Evolutionary conservation across 2,329 filamentous ascomycete genomes (phyloP).

Genomic region (Bisporella sp.): DNA sequence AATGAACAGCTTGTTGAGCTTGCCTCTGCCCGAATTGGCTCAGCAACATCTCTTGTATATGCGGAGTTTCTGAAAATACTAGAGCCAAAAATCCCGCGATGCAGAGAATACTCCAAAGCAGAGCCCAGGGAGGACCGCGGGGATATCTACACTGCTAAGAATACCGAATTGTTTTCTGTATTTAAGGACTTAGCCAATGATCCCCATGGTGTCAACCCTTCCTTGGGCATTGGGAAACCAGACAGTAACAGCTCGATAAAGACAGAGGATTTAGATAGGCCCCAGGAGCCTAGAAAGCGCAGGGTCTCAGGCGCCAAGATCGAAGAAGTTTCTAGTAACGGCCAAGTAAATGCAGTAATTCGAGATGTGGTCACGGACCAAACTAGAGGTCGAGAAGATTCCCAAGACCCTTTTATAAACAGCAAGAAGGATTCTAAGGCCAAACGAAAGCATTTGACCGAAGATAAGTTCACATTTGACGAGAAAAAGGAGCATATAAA

Average conservation of each 20-base stretch:
- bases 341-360: slow-evolving; percentile 4
- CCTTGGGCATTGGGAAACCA: slow-evolving; percentile 50
- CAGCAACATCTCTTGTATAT: slow-evolving; percentile 73
- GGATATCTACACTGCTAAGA: slow-evolving; percentile 38
- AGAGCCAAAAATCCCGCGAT: slow-evolving; percentile 61
- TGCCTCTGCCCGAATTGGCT: slow-evolving; percentile 62
- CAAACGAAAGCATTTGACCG: background rate
- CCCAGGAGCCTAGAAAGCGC: slow-evolving; percentile 12
- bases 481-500: slow-evolving; percentile 8
- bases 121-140: slow-evolving; percentile 16
- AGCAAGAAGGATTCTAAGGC: slow-evolving; percentile 13
- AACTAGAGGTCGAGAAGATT: background rate
- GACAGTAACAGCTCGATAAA: slow-evolving; percentile 38
- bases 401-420: background rate
- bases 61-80: slow-evolving; percentile 63
- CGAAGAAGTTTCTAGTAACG: slow-evolving; percentile 20
- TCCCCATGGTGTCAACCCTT: slow-evolving; percentile 40
- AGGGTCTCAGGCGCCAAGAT: slow-evolving; percentile 6
- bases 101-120: slow-evolving; percentile 44
- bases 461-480: slow-evolving; percentile 4
- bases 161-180: slow-evolving; percentile 48
- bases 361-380: background rate
- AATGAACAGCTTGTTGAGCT: slow-evolving; percentile 71
- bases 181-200: slow-evolving; percentile 35
- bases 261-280: slow-evolving; percentile 10